Evolutionary conservation across 1,139 yeast species (phyloP).

Genomic region (Debaryomycetaceae sp.): DNA sequence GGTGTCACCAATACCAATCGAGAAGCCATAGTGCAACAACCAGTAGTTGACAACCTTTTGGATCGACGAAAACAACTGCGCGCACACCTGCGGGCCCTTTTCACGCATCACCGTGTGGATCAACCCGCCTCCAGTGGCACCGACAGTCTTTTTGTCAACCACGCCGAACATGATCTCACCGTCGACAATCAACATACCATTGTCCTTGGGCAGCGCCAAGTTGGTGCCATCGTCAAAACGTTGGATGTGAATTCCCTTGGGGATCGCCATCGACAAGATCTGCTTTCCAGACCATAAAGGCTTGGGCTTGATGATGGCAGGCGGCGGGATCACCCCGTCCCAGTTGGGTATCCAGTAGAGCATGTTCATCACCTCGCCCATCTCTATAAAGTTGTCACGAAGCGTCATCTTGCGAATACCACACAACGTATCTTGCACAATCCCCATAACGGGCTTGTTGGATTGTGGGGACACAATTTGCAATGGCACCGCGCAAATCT

Average conservation of each 20-base stretch:
- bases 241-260: conserved; percentile 91
- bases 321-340: conserved; percentile 99
- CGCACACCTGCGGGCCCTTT: conserved; percentile 89
- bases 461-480: conserved; percentile 98
- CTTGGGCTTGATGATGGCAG: conserved; percentile 90
- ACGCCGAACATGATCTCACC: conserved; percentile 97
- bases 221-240: conserved; percentile 89
- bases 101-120: conserved; percentile 97
- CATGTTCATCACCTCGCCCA: conserved; percentile 94
- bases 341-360: conserved; percentile 97
- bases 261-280: conserved; percentile 86
- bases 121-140: conserved; percentile 97
- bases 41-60: conserved; percentile 96
- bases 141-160: conserved; percentile 96
- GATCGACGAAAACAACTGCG: conserved; percentile 84
- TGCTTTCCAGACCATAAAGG: conserved; percentile 99
- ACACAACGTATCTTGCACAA: conserved; percentile 97
- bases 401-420: conserved; percentile 95
- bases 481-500: conserved; percentile 93
- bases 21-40: conserved; percentile 94
- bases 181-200: conserved; percentile 87
- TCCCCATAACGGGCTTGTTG: conserved; percentile 99
- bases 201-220: conserved; percentile 78
- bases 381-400: conserved; percentile 83
- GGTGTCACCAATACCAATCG: conserved; percentile 99